These are phyloP conservation scores for Danielozyma ontarioensis DNA, from an alignment of 805 yeast genomes.

Conservation along the genomic window DNA sequence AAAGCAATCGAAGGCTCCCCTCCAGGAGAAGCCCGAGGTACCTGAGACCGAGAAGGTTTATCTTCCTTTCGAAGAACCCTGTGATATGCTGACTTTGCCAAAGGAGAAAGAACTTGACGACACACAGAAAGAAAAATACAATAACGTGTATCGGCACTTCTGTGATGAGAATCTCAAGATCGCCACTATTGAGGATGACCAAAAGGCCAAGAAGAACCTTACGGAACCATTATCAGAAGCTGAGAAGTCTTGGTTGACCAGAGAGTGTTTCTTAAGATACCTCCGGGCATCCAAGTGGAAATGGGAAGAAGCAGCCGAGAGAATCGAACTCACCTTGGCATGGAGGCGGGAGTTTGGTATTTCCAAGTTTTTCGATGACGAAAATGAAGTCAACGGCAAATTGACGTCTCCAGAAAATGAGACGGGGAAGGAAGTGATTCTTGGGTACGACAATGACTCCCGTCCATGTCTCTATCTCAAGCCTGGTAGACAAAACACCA, in stretches of 20 bases:
- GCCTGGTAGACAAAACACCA: conserved; percentile 95
- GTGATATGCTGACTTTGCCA: conserved; percentile 42
- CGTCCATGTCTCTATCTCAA: conserved; percentile 91
- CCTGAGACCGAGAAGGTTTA: conserved; percentile 9
- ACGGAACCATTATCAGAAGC: conserved; percentile 19
- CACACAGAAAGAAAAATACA: conserved; percentile 57
- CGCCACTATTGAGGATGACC: conserved; percentile 46
- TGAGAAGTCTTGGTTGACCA: conserved; percentile 90
- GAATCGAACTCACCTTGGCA: conserved; percentile 72
- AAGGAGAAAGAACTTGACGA: conserved; percentile 46
- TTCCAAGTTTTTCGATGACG: conserved; percentile 38
- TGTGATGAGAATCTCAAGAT: conserved; percentile 44
- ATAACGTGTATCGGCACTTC: conserved; percentile 61
- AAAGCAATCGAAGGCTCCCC: conserved; percentile 7
- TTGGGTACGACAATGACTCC: conserved; percentile 85
- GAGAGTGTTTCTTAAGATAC: conserved; percentile 87
- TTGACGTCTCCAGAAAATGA: conserved; percentile 64
- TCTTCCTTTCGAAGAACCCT: conserved; percentile 55
- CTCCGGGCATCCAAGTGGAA: conserved; percentile 93
- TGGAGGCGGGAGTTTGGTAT: conserved; percentile 94
- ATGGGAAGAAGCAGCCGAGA: conserved; percentile 58
- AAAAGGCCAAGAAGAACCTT: conserved; percentile 29
- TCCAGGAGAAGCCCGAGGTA: conserved; percentile 6
- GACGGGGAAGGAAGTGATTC: conserved; percentile 86
- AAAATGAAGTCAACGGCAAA: conserved; percentile 48